Conservation (phyloP, 257 asterid genomes). For the Ehretia macrophylla region DNA sequence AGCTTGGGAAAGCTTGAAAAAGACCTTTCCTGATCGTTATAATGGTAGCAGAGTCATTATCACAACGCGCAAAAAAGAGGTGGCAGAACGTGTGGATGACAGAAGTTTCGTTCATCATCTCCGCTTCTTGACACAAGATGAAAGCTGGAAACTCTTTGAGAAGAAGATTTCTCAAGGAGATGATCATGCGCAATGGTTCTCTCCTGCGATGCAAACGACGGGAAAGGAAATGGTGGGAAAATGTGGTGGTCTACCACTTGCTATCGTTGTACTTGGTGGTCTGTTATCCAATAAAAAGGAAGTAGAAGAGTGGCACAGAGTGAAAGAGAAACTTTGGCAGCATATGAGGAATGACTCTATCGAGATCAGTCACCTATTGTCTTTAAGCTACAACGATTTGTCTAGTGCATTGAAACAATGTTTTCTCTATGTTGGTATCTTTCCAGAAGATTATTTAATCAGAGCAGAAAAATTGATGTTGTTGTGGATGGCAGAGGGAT, state of each 20-base stretch:
- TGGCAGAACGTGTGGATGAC: too few species aligned
- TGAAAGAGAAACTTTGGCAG: conserved; percentile 13
- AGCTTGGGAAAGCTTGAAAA: too few species aligned
- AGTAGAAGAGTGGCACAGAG: not conserved
- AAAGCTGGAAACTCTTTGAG: too few species aligned
- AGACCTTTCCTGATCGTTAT: too few species aligned
- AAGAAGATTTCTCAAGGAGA: too few species aligned
- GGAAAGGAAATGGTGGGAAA: not conserved
- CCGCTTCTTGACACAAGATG: too few species aligned
- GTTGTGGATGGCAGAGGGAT: too few species aligned
- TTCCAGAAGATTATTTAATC: conserved; percentile 7
- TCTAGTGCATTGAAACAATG: conserved; percentile 12
- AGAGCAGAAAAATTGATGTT: not conserved
- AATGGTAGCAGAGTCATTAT: too few species aligned
- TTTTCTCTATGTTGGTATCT: conserved; percentile 6
- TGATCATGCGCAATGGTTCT: not conserved
- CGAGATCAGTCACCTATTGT: conserved; percentile 4
- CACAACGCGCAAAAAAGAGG: too few species aligned
- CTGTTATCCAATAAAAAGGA: too few species aligned
- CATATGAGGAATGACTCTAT: conserved; percentile 12
- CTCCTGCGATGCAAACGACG: not conserved
- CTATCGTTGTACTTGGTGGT: conserved; percentile 7
- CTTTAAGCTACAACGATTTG: conserved; percentile 14
- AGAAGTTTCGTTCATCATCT: too few species aligned
- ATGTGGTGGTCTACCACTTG: conserved; percentile 16